Evolutionary conservation across 371 early-diverging fungal genomes (phyloP), one percentile per base, ranked within the genome.

Genomic region (Mucor lusitanicus): DNA sequence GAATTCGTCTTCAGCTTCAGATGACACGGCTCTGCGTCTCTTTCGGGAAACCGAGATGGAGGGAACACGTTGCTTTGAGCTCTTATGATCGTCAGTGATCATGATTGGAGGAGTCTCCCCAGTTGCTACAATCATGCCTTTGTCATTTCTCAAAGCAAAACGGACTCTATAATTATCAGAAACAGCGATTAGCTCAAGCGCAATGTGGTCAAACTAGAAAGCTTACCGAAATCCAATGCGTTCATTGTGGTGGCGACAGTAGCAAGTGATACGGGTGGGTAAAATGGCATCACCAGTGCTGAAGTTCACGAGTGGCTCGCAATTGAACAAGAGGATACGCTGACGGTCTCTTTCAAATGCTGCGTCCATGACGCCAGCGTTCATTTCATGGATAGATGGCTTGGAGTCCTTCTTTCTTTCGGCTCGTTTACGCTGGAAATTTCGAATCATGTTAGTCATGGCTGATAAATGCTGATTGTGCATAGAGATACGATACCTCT

Each of bases 21-120:
- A n/a, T 42, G 57, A 32, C 32, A 19, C 35, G 7, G 60, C 25
- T 57, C 44, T 32, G 37, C 32, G 65, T 44, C 66, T 61, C 23
- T 25, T 59, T 60, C 23, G 33, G 53, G 53, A 25, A 21, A 25
- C 7, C n/a, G 19, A 28, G 50, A 30, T n/a, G 21, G 42, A 9
- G 33, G 46, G 33, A 30, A 30, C 30, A 30, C 74, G 71, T 39
- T 71, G 70, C 68, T 89, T 88, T 21, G 82, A 74, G 19, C 87
- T 87, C 73, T 97, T 97, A 82, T 96, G 97, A 74, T 97, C 97
- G 67, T 97, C 97, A 3, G 97, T 97, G 65, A 97, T 94, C 90
- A 97, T 88, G 60, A 97, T 92, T 6, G 95, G 93, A 8, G 95
- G 92, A 7, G 96, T 91, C 46, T 88, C 77, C 33, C 94, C 95